Percentiles rank a stretch among this genome's conserved stretches.
These are phyloP conservation scores for Lentinula aciculospora DNA, from an alignment of 768 basidiomycete genomes.

Conservation along the genomic window DNA sequence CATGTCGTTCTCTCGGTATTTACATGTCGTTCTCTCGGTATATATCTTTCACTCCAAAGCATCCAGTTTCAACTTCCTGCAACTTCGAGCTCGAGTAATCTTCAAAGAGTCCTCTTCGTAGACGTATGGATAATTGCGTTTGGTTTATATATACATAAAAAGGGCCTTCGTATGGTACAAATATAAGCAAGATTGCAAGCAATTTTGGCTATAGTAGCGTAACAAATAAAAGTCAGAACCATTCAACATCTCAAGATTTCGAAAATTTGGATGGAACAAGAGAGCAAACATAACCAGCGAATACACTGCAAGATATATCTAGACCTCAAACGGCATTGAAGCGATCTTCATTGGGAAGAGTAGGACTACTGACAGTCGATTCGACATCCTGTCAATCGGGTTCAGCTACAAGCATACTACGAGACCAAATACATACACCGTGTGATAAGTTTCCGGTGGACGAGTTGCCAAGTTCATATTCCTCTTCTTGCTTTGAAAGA, in stretches of 20 bases:
- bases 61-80: too few relatives aligned
- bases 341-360: background rate
- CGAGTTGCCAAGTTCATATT: background rate
- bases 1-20: too few relatives aligned
- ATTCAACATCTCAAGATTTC: too few relatives aligned
- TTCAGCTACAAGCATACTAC: background rate
- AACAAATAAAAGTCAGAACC: background rate
- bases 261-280: too few relatives aligned
- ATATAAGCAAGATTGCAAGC: background rate
- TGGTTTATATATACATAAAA: background rate
- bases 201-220: background rate
- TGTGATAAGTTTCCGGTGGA: background rate
- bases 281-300: background rate
- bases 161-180: background rate
- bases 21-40: too few relatives aligned
- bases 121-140: too few relatives aligned
- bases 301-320: background rate
- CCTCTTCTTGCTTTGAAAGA: background rate
- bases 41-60: too few relatives aligned
- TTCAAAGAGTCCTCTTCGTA: too few relatives aligned
- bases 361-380: background rate
- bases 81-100: too few relatives aligned
- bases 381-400: background rate
- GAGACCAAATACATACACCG: background rate
- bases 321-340: background rate